Conservation (phyloP, 2,329 filamentous ascomycete genomes). For the Epichloe amarillans region DNA sequence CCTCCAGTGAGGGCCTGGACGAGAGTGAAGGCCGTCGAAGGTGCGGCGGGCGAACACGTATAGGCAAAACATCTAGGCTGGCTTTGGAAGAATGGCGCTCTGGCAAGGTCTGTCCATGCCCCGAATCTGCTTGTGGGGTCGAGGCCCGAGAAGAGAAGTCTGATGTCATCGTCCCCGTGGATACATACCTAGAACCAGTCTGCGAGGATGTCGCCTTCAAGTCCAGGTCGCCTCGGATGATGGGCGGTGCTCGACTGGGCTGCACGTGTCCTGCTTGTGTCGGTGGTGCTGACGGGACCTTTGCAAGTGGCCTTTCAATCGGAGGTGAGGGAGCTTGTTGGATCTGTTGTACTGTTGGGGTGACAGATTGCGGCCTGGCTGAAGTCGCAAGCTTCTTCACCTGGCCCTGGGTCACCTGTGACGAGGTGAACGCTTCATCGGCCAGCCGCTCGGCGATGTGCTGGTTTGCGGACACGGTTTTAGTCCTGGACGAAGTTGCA, state of each 20-base stretch:
- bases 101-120: constrained; percentile 5
- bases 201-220: constrained; percentile 43
- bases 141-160: constrained; percentile 36
- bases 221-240: constrained; percentile 50
- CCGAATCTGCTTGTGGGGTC: constrained; percentile 12
- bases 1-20: constrained; percentile 10
- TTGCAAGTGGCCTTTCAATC: constrained; percentile 20
- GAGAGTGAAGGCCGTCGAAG: constrained; percentile 11
- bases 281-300: constrained; percentile 26
- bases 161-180: constrained; percentile 68
- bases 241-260: constrained; percentile 48
- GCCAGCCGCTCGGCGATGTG: constrained; percentile 64
- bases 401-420: constrained; percentile 11
- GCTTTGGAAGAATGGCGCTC: background rate
- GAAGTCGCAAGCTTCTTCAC: constrained; percentile 8
- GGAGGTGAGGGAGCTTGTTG: constrained; percentile 14
- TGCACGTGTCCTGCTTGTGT: constrained; percentile 24
- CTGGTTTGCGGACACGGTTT: constrained; percentile 40
- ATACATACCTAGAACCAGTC: constrained; percentile 29
- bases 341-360: constrained; percentile 13
- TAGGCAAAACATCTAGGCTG: constrained; percentile 1
- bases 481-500: constrained; percentile 33
- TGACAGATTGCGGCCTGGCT: constrained; percentile 19
- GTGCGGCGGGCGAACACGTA: constrained; percentile 14
- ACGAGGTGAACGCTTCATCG: constrained; percentile 66